These are phyloP conservation scores for Coniochaeta ligniaria DNA, from an alignment of 2,329 filamentous ascomycete species.

Conservation along the genomic window DNA sequence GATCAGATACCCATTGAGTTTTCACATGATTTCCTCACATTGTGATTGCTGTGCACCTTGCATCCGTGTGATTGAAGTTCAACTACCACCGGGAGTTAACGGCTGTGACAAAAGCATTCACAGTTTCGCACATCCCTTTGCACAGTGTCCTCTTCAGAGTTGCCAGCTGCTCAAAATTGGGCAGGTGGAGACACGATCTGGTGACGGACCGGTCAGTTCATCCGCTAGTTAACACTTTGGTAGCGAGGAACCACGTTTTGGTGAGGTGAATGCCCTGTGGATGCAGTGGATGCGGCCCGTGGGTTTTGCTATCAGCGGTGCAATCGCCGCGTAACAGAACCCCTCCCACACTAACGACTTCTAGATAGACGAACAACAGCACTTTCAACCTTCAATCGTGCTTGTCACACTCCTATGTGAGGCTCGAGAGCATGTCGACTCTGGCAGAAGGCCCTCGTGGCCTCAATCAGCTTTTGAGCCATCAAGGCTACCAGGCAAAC, in stretches of 20 bases:
- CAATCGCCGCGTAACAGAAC: neutral
- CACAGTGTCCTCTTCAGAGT: neutral
- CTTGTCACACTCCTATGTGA: neutral
- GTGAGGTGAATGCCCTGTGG: neutral
- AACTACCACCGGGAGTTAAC: neutral
- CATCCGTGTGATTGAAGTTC: neutral
- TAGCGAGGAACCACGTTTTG: neutral
- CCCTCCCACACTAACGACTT: neutral
- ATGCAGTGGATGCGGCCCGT: neutral
- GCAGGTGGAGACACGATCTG: neutral
- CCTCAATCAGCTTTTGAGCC: neutral
- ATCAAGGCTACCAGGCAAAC: slow-evolving; percentile 1
- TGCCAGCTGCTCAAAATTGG: neutral
- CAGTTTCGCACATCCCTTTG: neutral
- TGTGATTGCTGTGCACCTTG: neutral
- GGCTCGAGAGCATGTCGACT: slow-evolving; percentile 2
- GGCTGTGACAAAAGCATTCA: neutral
- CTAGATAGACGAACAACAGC: neutral
- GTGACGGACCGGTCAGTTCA: neutral
- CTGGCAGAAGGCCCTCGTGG: slow-evolving; percentile 1
- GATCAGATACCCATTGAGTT: neutral
- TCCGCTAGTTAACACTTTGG: neutral
- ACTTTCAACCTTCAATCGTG: neutral
- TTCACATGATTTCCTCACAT: neutral
- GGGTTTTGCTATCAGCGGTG: neutral